A percentile compares a stretch with the other conserved stretches of the same genome.
Evolutionary conservation across 2,329 filamentous ascomycete genomes (phyloP).

Genomic region (Tympanopsis confertula): DNA sequence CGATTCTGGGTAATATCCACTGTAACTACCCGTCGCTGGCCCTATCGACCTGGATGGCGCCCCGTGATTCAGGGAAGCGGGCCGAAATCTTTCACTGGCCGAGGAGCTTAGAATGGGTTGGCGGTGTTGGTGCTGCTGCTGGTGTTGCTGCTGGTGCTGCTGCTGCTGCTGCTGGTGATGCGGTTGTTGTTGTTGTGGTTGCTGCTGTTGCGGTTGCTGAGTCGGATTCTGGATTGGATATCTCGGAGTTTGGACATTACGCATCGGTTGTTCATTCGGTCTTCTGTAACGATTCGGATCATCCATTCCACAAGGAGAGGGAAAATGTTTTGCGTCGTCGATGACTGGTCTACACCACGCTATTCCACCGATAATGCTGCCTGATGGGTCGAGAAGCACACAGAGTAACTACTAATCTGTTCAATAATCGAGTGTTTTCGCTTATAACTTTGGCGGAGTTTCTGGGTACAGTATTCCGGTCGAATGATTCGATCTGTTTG

Average conservation of each 20-base stretch:
- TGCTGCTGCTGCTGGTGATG: not conserved
- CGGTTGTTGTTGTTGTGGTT: not conserved
- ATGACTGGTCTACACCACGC: no score
- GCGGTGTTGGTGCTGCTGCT: conserved; percentile 11
- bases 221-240: not conserved
- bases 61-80: conserved; percentile 31
- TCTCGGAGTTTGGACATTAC: not conserved
- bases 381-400: no score
- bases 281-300: not conserved
- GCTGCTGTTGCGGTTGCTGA: not conserved
- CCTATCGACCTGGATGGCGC: conserved; percentile 28
- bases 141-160: conserved; percentile 1
- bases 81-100: conserved; percentile 30
- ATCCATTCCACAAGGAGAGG: no score
- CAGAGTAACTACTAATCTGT: no score
- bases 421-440: no score
- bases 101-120: conserved; percentile 11
- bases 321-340: no score
- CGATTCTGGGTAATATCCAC: conserved; percentile 46
- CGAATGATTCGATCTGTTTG: no score
- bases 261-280: not conserved
- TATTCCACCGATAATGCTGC: no score
- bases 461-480: no score
- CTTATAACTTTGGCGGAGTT: no score
- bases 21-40: conserved; percentile 43